A percentile compares a stretch with the other conserved stretches of the same genome.
Conservation (phyloP, 2,329 filamentous ascomycete species). For the Trichoderma koningiopsis region DNA sequence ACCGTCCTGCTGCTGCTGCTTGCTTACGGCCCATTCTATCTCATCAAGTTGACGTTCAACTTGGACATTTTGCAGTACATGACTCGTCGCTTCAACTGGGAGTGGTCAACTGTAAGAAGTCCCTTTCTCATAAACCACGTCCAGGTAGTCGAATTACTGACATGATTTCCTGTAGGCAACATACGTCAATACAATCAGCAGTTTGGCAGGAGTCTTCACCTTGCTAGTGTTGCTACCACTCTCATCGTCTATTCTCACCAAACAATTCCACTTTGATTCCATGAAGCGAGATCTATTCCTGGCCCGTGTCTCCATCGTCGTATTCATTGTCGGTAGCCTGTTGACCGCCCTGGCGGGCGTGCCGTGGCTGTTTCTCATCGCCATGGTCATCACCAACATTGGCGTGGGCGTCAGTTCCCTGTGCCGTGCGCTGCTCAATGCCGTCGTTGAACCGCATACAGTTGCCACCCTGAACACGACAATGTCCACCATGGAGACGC, state of each 20-base stretch:
- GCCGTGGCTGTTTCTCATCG: conserved; percentile 41
- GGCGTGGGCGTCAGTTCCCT: conserved; percentile 49
- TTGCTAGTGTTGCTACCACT: conserved; percentile 45
- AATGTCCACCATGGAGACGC: conserved; percentile 52
- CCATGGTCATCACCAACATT: conserved; percentile 49
- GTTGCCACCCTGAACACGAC: conserved; percentile 57
- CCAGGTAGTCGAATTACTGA: background rate
- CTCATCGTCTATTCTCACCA: conserved; percentile 38
- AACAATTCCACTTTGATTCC: conserved; percentile 36
- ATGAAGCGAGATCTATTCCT: conserved; percentile 47
- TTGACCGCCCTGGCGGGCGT: conserved; percentile 42
- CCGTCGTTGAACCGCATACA: conserved; percentile 55
- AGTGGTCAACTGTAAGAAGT: conserved; percentile 44
- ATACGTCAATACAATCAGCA: conserved; percentile 45
- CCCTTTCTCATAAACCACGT: background rate
- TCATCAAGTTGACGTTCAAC: conserved; percentile 37
- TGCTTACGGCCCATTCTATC: conserved; percentile 35
- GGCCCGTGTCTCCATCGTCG: conserved; percentile 38
- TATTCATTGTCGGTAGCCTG: conserved; percentile 40
- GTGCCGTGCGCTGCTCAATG: conserved; percentile 54
- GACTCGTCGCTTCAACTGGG: conserved; percentile 53
- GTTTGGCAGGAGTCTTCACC: conserved; percentile 41
- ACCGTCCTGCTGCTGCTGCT: conserved; percentile 43
- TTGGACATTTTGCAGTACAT: conserved; percentile 54
- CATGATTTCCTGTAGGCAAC: conserved; percentile 39